These are phyloP conservation scores for Grifola frondosa DNA, from an alignment of 1,284 basidiomycete species.

Conservation along the genomic window DNA sequence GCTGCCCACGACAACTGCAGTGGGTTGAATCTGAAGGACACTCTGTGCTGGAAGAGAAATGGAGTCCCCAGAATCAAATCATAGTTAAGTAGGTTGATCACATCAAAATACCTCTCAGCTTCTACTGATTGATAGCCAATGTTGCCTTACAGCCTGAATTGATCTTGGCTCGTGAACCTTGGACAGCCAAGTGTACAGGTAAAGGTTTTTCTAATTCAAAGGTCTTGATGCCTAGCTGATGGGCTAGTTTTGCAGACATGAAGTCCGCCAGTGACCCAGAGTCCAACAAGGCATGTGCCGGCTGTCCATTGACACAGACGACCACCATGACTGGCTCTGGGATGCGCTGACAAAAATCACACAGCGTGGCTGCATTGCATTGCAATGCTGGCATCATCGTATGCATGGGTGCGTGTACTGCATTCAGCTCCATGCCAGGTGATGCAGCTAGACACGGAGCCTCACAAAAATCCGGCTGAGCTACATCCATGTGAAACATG, in stretches of 20 bases:
- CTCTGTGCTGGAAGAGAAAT: constrained; percentile 27
- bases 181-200: constrained; percentile 31
- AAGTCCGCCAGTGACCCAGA: constrained; percentile 40
- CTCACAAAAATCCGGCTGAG: background rate
- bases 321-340: constrained; percentile 22
- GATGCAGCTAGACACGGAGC: too few species aligned
- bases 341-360: too few species aligned
- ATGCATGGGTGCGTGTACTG: too few species aligned
- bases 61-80: constrained; percentile 31
- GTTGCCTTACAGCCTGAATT: constrained; percentile 20
- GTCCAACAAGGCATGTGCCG: constrained; percentile 33
- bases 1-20: constrained; percentile 19
- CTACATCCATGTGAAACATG: background rate
- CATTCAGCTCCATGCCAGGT: too few species aligned
- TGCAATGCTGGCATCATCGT: too few species aligned
- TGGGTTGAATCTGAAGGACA: constrained; percentile 24
- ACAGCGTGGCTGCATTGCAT: too few species aligned
- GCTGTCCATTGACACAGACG: constrained; percentile 34
- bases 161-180: constrained; percentile 33
- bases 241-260: constrained; percentile 36
- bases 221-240: constrained; percentile 30
- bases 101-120: constrained; percentile 28
- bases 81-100: constrained; percentile 28
- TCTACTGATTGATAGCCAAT: constrained; percentile 33
- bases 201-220: constrained; percentile 27